Base-by-base conservation (phyloP, 495 filamentous ascomycete genomes). In the Aspergillus conjunctus region DNA sequence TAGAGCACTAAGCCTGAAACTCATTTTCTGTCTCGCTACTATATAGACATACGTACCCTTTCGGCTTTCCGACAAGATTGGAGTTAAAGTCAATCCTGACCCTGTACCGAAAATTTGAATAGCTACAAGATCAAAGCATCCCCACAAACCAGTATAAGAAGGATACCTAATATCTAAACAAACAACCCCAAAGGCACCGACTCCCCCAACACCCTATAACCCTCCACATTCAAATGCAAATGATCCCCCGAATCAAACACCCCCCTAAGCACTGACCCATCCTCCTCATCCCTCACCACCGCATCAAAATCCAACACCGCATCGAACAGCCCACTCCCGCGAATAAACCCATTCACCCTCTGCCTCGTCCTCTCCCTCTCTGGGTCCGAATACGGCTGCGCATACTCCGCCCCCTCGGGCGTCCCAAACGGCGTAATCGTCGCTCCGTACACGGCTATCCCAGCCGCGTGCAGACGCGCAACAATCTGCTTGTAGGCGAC, bases 361-460 rank as follows among this genome's bases (percentile, higher is more conserved):
- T 81, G 78, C 33, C 88, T 68, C 14, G 85, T 85, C 65, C 71
- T 66, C 63, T 90, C 85, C 9, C 87, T 68, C 26, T 73, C 72
- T 2, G 83, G 75, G 61, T 81, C 70, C 14, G 79, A 81, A 67
- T 91, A 91, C 21, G 71, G 66, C 48, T 75, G 71, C 0, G 61
- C 51, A 10, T 68, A 51, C 0, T 49, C 54, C 0, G 48, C 65
- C 53, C 65, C 82, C 71, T 15, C 74, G 59, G 64, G 66, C 71
- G 60, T 78, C 60, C 77, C 76, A 66, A 91, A 91, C 1, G 87
- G 87, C 14, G 88, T 89, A 51, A 92, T 88, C 2, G 89, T 91
- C 0, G 83, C 85, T 0, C 76, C 86, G 62, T 88, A 86, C 6
- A 86, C 71, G 0, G 79, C 75, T 21, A 89, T 77, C 0, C 83